Conservation (phyloP, 73 alveolate genomes). For the Paraurostyla sp. region DNA sequence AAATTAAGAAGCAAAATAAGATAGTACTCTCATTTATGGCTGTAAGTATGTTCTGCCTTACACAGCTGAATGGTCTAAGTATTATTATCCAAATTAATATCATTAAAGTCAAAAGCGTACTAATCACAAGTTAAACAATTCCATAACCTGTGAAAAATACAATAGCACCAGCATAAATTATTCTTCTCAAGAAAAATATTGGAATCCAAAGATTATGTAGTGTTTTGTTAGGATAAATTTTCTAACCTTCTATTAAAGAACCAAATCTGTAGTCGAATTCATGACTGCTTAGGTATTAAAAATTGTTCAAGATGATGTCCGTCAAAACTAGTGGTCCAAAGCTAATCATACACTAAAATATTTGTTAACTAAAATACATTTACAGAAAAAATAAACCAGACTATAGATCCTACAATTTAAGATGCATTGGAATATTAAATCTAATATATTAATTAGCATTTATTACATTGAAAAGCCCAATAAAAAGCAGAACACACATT, state of each 20-base stretch:
- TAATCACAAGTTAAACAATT: background rate
- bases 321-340: background rate
- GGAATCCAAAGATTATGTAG: background rate
- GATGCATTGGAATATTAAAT: background rate
- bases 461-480: background rate
- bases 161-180: slow-evolving; percentile 5
- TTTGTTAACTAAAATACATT: background rate
- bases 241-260: background rate
- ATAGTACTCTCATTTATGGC: background rate
- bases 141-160: background rate
- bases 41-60: background rate
- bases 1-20: background rate
- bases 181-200: background rate
- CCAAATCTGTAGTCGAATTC: background rate
- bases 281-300: background rate
- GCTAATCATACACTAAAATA: background rate
- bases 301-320: background rate
- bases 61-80: background rate
- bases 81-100: background rate
- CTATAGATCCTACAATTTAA: background rate
- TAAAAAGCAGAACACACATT: background rate
- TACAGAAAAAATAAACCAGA: background rate
- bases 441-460: too few species aligned
- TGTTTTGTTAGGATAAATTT: background rate
- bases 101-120: background rate